phyloP scores from a whole-genome alignment of 805 yeast genomes.

The Debaryomyces tyrocola region DNA sequence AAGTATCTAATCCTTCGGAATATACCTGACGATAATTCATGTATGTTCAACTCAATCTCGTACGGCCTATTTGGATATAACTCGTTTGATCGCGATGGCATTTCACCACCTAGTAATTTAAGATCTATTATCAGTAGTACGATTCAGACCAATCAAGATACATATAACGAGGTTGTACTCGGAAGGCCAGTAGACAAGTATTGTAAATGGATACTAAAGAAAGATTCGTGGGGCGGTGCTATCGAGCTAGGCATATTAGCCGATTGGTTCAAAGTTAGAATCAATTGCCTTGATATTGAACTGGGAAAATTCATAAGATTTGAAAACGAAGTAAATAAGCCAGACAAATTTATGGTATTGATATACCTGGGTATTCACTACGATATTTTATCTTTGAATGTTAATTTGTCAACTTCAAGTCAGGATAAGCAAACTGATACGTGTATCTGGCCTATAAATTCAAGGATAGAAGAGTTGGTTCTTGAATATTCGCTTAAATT shows the following conservation, averaged over 20 bases:
- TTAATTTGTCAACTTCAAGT: constrained; percentile 13
- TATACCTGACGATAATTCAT: constrained; percentile 77
- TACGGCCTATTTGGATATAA: constrained; percentile 41
- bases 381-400: constrained; percentile 54
- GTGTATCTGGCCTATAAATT: constrained; percentile 42
- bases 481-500: constrained; percentile 38
- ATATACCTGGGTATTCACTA: constrained; percentile 74
- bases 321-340: constrained; percentile 33
- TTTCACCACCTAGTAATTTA: constrained; percentile 45
- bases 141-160: constrained; percentile 38
- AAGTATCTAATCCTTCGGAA: constrained; percentile 49
- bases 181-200: constrained; percentile 53
- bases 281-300: constrained; percentile 65
- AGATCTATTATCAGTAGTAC: constrained; percentile 51
- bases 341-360: constrained; percentile 47
- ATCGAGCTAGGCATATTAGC: constrained; percentile 69
- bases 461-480: constrained; percentile 31
- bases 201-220: constrained; percentile 57
- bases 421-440: constrained; percentile 31
- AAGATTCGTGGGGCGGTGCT: constrained; percentile 81
- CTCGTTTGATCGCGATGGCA: constrained; percentile 30
- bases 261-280: constrained; percentile 48
- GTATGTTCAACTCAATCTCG: constrained; percentile 67
- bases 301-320: constrained; percentile 58
- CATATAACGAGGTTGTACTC: constrained; percentile 55